Percentiles rank a stretch among this genome's conserved stretches.
These are phyloP conservation scores for Pseudomonodictys pantanalensis DNA, from an alignment of 495 filamentous ascomycete genomes.

Conservation along the genomic window DNA sequence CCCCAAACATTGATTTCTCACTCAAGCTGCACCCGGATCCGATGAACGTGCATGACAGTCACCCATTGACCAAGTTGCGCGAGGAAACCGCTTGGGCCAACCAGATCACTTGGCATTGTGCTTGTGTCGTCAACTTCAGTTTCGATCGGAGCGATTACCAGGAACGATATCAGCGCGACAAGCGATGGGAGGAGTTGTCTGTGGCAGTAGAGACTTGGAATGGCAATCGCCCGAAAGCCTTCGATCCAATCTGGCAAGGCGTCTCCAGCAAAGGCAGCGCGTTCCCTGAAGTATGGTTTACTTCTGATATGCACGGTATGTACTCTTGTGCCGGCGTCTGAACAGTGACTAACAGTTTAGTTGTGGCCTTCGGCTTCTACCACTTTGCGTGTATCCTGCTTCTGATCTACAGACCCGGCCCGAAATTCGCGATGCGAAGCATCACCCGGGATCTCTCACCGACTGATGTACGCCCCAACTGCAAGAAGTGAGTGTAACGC, in stretches of 20 bases:
- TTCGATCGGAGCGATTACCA: background rate
- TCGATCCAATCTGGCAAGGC: conserved; percentile 3
- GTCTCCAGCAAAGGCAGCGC: background rate
- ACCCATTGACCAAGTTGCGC: background rate
- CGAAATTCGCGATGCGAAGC: conserved; percentile 6
- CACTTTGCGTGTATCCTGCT: conserved; percentile 18
- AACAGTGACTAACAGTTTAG: background rate
- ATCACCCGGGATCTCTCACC: background rate
- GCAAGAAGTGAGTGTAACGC: background rate
- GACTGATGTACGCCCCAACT: background rate
- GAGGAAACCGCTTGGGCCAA: conserved; percentile 7
- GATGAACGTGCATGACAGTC: background rate
- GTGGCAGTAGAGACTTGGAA: background rate
- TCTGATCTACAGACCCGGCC: conserved; percentile 11
- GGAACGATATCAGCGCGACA: background rate
- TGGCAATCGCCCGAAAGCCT: background rate
- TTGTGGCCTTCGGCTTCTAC: conserved; percentile 17
- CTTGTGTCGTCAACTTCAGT: conserved; percentile 6
- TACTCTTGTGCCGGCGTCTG: background rate
- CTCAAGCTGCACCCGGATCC: background rate
- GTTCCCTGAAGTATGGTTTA: conserved; percentile 3
- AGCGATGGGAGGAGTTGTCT: background rate
- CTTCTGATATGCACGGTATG: conserved; percentile 11
- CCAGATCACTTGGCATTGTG: conserved; percentile 7
- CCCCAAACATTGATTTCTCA: conserved; percentile 13